Evolutionary conservation across 1,139 yeast genomes (phyloP).

Genomic region (Saccharomyces hybrid): DNA sequence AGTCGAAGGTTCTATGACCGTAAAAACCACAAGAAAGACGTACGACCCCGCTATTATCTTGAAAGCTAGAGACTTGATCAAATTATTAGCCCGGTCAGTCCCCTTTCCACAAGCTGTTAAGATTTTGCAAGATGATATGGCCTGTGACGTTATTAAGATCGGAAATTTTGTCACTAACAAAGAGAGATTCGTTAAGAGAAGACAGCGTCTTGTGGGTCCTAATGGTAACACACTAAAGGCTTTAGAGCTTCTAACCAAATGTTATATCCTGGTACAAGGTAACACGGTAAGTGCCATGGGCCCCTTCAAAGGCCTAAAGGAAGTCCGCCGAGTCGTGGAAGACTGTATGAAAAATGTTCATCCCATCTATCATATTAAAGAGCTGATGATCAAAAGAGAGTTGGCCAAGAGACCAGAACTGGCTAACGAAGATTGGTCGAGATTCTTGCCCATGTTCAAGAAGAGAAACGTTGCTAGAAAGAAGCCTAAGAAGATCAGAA

Average conservation of each 20-base stretch:
- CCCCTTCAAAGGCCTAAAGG: conserved; percentile 87
- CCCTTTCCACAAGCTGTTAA: conserved; percentile 96
- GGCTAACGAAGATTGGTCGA: conserved; percentile 93
- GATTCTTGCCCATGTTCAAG: conserved; percentile 95
- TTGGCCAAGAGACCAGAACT: conserved; percentile 90
- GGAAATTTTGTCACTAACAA: conserved; percentile 84
- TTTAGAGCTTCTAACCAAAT: conserved; percentile 81
- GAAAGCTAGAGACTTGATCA: conserved; percentile 91
- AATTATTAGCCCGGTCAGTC: conserved; percentile 88
- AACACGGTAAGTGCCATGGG: conserved; percentile 98
- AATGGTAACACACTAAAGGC: conserved; percentile 96
- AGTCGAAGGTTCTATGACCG: conserved; percentile 97
- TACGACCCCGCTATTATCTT: conserved; percentile 91
- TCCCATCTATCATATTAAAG: conserved; percentile 95
- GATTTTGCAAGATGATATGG: conserved; percentile 82
- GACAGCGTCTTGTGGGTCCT: conserved; percentile 96
- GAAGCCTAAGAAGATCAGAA: conserved; percentile 61
- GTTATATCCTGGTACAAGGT: conserved; percentile 95
- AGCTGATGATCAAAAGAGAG: conserved; percentile 94
- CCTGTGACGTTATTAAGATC: conserved; percentile 94
- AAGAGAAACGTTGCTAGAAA: conserved; percentile 93
- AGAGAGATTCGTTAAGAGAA: conserved; percentile 88
- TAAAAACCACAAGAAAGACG: conserved; percentile 89
- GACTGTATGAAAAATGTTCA: conserved; percentile 96
- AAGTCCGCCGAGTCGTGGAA: conserved; percentile 87